Conservation (phyloP, 176 grass and related monocot species). For the Hsuehochloa calcarea region DNA sequence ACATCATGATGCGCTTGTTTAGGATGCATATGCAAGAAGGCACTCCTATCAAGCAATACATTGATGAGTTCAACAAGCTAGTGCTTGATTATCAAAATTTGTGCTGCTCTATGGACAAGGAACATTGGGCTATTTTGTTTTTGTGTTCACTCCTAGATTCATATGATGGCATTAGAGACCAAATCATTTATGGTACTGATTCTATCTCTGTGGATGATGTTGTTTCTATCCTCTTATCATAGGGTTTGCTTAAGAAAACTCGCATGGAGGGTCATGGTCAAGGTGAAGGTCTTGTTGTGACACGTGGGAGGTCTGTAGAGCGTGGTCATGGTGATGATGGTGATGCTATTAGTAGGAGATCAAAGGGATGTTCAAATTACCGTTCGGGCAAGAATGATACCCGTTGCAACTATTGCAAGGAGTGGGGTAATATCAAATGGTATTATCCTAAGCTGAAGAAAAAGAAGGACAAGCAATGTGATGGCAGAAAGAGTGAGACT, state of each 20-base stretch:
- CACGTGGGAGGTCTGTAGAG: not conserved
- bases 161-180: not conserved
- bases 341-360: not conserved
- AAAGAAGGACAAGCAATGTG: not conserved
- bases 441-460: not conserved
- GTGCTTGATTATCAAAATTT: not conserved
- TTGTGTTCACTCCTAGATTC: not conserved
- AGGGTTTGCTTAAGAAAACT: not conserved
- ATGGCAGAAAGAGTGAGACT: not conserved
- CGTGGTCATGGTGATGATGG: not conserved
- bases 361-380: not conserved
- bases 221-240: not conserved
- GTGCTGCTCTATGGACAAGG: not conserved
- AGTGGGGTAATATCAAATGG: not conserved
- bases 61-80: not conserved
- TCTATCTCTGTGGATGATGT: not conserved
- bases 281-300: not conserved
- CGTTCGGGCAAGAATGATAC: not conserved
- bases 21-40: not conserved
- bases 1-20: not conserved
- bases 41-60: not conserved
- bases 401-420: not conserved
- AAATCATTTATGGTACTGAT: not conserved
- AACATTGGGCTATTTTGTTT: not conserved
- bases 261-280: not conserved